phyloP scores from a whole-genome alignment of 148 eudicot species.

The Agrostemma githago region DNA sequence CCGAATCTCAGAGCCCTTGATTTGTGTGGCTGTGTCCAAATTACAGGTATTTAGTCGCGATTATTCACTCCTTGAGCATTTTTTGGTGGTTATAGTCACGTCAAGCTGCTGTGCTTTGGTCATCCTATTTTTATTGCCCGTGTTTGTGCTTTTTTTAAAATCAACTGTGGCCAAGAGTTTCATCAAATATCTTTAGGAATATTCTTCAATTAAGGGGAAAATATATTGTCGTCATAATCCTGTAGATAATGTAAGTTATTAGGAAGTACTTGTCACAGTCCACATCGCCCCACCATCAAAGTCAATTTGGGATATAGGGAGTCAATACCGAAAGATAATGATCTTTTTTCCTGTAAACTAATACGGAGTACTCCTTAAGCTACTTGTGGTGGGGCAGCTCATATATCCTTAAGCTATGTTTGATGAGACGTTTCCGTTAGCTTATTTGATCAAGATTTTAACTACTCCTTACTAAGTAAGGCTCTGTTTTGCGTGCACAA shows the following conservation, averaged over 20 bases:
- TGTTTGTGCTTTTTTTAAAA: not conserved
- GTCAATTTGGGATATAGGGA: not conserved
- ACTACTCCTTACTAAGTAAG: too few species aligned
- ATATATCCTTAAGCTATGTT: too few species aligned
- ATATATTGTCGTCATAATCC: too few species aligned
- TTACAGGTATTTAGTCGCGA: constrained; percentile 60
- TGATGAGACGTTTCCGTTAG: too few species aligned
- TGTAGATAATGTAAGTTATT: not conserved
- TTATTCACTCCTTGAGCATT: not conserved
- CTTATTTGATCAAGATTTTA: too few species aligned
- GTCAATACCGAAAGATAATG: too few species aligned
- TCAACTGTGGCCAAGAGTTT: not conserved
- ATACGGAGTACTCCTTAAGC: too few species aligned
- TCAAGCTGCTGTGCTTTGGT: not conserved
- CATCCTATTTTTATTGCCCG: not conserved
- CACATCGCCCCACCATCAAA: not conserved
- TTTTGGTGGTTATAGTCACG: not conserved
- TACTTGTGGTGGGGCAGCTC: too few species aligned
- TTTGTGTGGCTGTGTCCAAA: constrained; percentile 87
- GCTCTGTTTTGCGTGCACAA: too few species aligned
- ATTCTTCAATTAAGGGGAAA: too few species aligned
- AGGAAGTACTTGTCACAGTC: not conserved
- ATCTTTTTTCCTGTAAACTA: too few species aligned
- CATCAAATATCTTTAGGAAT: not conserved
- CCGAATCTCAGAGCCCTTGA: constrained; percentile 84